A percentile compares a stretch with the other conserved stretches of the same genome.
phyloP scores from a whole-genome alignment of 441 rosid genomes.

The Populus hybrid region DNA sequence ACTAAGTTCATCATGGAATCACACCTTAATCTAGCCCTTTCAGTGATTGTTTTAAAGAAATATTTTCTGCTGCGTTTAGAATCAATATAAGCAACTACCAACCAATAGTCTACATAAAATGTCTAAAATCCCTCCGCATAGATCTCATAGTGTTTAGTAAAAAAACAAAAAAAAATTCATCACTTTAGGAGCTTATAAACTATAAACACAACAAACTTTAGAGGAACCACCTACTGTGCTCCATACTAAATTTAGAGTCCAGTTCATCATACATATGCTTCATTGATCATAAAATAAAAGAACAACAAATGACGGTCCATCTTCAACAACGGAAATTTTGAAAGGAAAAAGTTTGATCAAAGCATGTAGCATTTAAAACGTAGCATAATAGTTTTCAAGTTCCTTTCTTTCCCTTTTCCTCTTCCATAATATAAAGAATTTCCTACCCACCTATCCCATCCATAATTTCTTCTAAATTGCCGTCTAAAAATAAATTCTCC shows the following conservation, averaged over 20 bases:
- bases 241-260: constrained; percentile 23
- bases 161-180: constrained; percentile 71
- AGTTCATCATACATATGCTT: not conserved
- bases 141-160: constrained; percentile 64
- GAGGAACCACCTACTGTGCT: constrained; percentile 55
- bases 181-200: constrained; percentile 54
- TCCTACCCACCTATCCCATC: too few relatives aligned
- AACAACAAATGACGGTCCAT: not conserved
- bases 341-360: not conserved
- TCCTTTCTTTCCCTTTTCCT: not conserved
- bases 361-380: not conserved
- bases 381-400: not conserved
- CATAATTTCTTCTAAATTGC: too few relatives aligned
- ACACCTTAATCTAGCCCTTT: not conserved
- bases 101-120: constrained; percentile 14
- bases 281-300: not conserved
- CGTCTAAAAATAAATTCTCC: too few relatives aligned
- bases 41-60: not conserved
- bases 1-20: not conserved
- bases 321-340: not conserved
- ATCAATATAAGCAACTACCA: not conserved
- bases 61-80: not conserved
- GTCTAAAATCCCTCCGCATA: constrained; percentile 88
- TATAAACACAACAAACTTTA: constrained; percentile 51
- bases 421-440: not conserved